A percentile compares a stretch with the other conserved stretches of the same genome.
phyloP scores from a whole-genome alignment of 371 early-diverging fungal genomes.

The Parasitella parasitica region DNA sequence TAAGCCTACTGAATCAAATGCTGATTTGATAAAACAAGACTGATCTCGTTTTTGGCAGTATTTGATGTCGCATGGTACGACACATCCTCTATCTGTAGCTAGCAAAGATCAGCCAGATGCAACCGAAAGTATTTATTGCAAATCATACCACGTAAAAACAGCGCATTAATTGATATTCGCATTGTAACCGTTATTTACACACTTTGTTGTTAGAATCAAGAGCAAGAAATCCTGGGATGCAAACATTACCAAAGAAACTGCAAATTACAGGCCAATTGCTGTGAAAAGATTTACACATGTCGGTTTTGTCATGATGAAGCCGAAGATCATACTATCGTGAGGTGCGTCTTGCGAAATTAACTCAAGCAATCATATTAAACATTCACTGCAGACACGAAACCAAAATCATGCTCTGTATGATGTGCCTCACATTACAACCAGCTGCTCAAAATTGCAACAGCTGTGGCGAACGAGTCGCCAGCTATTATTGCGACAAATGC shows the following conservation, averaged over 20 bases:
- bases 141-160: slow-evolving; percentile 55
- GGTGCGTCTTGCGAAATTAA: slow-evolving; percentile 47
- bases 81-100: background rate
- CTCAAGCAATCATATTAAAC: background rate
- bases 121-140: slow-evolving; percentile 25
- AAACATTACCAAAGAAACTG: slow-evolving; percentile 90
- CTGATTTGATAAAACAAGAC: too few relatives aligned
- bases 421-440: slow-evolving; percentile 82
- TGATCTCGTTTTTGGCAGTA: too few relatives aligned
- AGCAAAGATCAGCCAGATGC: slow-evolving; percentile 29
- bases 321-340: slow-evolving; percentile 81
- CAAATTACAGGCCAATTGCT: slow-evolving; percentile 91
- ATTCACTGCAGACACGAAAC: slow-evolving; percentile 61
- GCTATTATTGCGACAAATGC: slow-evolving; percentile 92
- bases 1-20: slow-evolving; percentile 17
- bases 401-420: slow-evolving; percentile 91
- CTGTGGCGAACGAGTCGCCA: slow-evolving; percentile 67
- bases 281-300: slow-evolving; percentile 87
- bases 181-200: background rate
- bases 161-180: background rate
- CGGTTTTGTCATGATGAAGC: slow-evolving; percentile 96
- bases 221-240: slow-evolving; percentile 73
- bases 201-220: slow-evolving; percentile 46
- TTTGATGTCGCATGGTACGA: slow-evolving; percentile 37
- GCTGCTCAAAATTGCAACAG: slow-evolving; percentile 71